phyloP scores from a whole-genome alignment of 768 basidiomycete genomes.

The Hemileccinum impolitum region DNA sequence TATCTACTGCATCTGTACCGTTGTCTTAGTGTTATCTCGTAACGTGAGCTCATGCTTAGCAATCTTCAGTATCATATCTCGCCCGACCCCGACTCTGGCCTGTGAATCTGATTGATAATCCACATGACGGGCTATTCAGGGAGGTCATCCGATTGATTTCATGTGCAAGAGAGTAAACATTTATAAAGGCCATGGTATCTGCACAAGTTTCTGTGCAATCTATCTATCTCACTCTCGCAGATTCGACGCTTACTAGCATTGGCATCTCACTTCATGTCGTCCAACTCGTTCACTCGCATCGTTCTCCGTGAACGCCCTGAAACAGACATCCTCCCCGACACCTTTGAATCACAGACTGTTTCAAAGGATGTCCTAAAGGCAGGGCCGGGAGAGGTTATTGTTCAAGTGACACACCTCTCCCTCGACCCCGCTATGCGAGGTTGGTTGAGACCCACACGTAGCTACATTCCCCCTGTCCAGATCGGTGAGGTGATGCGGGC shows the following conservation, averaged over 20 bases:
- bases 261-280: constrained; percentile 13
- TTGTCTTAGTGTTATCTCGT: constrained; percentile 3
- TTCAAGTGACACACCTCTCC: constrained; percentile 76
- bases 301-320: constrained; percentile 75
- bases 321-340: constrained; percentile 64
- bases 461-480: constrained; percentile 67
- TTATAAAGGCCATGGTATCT: background rate
- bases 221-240: background rate
- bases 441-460: constrained; percentile 71
- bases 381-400: constrained; percentile 53
- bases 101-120: no score
- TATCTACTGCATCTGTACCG: constrained; percentile 17
- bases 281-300: constrained; percentile 54
- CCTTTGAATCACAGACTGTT: constrained; percentile 62
- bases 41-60: background rate
- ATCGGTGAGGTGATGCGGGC: constrained; percentile 83
- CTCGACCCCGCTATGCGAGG: constrained; percentile 89
- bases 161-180: no score
- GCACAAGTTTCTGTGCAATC: background rate
- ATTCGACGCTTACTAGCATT: background rate
- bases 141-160: no score
- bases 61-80: background rate
- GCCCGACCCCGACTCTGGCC: no score
- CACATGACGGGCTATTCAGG: no score
- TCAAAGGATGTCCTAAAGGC: constrained; percentile 52